These are phyloP conservation scores for Helotiales sp. DNA, from an alignment of 2,329 filamentous ascomycete genomes.

Conservation along the genomic window DNA sequence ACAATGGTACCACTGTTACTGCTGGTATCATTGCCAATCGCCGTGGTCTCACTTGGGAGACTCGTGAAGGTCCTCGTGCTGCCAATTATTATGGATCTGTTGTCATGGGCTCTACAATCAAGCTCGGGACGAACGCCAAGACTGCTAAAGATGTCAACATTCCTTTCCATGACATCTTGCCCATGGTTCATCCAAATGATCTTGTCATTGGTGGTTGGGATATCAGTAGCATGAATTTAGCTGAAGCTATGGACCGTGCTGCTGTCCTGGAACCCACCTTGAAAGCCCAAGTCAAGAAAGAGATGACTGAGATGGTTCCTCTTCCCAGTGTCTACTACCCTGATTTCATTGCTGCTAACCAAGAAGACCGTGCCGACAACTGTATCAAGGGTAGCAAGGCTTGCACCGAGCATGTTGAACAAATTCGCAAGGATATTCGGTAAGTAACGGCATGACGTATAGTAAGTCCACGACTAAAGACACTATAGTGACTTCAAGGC, in stretches of 20 bases:
- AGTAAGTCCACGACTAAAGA: slow-evolving; percentile 12
- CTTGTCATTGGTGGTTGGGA: slow-evolving; percentile 96
- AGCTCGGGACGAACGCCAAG: slow-evolving; percentile 84
- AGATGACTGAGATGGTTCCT: slow-evolving; percentile 86
- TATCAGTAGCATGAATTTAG: slow-evolving; percentile 87
- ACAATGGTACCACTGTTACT: slow-evolving; percentile 97
- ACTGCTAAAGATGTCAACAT: slow-evolving; percentile 92
- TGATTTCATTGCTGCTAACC: slow-evolving; percentile 98
- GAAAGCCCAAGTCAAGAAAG: slow-evolving; percentile 86
- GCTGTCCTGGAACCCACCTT: slow-evolving; percentile 93
- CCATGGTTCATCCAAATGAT: slow-evolving; percentile 97
- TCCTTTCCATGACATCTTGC: slow-evolving; percentile 89
- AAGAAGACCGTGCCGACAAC: slow-evolving; percentile 95
- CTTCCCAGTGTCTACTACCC: slow-evolving; percentile 97
- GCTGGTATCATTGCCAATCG: slow-evolving; percentile 97
- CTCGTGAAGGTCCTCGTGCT: slow-evolving; percentile 78
- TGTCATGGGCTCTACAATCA: slow-evolving; percentile 95
- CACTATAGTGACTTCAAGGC: slow-evolving; percentile 77
- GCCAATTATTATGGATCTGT: slow-evolving; percentile 99
- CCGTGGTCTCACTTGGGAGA: slow-evolving; percentile 84
- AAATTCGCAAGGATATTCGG: slow-evolving; percentile 90
- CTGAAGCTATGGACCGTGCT: slow-evolving; percentile 92
- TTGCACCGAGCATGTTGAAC: slow-evolving; percentile 83
- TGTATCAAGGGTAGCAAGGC: slow-evolving; percentile 81
- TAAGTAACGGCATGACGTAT: slow-evolving; percentile 39